A percentile compares a stretch with the other conserved stretches of the same genome.
phyloP scores from a whole-genome alignment of 306 rosid genomes.

The Sphenostylis stenocarpa region DNA sequence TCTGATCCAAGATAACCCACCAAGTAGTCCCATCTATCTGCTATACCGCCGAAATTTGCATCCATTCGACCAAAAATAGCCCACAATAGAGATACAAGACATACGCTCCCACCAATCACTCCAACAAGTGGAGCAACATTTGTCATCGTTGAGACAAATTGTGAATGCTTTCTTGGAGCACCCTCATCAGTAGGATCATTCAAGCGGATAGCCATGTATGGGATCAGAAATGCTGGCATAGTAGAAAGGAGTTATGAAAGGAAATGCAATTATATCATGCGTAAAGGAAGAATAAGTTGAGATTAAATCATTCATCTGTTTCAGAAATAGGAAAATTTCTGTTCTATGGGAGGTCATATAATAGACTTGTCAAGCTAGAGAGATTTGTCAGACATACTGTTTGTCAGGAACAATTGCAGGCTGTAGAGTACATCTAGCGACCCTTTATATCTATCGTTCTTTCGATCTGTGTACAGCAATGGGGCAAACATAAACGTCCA shows the following conservation, averaged over 20 bases:
- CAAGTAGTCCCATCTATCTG: constrained; percentile 80
- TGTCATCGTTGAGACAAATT: constrained; percentile 66
- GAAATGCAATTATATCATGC: background rate
- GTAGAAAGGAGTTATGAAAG: constrained; percentile 9
- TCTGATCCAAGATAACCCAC: constrained; percentile 72
- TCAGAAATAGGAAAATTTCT: background rate
- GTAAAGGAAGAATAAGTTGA: background rate
- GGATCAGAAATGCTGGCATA: constrained; percentile 80
- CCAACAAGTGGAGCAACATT: constrained; percentile 66
- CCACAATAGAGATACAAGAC: constrained; percentile 72
- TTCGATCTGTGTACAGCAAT: constrained; percentile 69
- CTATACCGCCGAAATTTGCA: constrained; percentile 62
- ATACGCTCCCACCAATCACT: constrained; percentile 60
- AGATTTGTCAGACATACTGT: constrained; percentile 56
- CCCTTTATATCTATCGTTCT: constrained; percentile 66
- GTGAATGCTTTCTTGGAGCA: constrained; percentile 52
- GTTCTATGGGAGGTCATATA: constrained; percentile 13
- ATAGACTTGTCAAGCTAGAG: constrained; percentile 14
- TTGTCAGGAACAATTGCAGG: constrained; percentile 92
- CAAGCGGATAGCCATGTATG: constrained; percentile 94
- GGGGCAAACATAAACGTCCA: constrained; percentile 98
- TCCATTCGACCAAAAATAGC: constrained; percentile 66
- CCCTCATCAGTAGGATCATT: constrained; percentile 48
- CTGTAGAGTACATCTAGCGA: constrained; percentile 81
- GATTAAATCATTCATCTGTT: background rate